These are phyloP conservation scores for Cryptosporidium xiaoi DNA, from an alignment of 169 alveolate species.

Conservation along the genomic window DNA sequence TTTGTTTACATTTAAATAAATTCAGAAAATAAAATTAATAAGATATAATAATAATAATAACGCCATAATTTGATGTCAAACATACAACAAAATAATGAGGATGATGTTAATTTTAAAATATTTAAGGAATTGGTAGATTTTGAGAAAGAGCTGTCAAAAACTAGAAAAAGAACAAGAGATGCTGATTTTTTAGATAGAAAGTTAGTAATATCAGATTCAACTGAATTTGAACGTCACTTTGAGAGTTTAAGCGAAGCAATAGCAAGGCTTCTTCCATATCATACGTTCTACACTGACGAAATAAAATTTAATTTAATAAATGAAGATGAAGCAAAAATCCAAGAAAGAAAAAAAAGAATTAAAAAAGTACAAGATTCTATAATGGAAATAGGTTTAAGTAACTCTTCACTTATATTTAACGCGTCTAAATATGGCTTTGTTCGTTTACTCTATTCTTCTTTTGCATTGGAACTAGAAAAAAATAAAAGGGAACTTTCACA, in stretches of 20 bases:
- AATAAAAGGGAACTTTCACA: slow-evolving; percentile 51
- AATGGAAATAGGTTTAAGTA: neutral
- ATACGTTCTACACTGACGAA: slow-evolving; percentile 55
- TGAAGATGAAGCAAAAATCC: slow-evolving; percentile 4
- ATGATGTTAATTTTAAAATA: neutral
- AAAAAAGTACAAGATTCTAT: slow-evolving; percentile 35
- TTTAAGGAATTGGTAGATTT: slow-evolving; percentile 34
- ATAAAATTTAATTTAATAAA: slow-evolving; percentile 12
- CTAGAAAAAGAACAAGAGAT: slow-evolving; percentile 59
- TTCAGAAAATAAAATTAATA: too few relatives aligned
- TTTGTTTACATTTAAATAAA: too few relatives aligned
- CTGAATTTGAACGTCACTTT: slow-evolving; percentile 64
- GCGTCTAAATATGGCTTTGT: slow-evolving; percentile 52
- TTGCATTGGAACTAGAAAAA: slow-evolving; percentile 43
- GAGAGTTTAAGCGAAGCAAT: slow-evolving; percentile 61
- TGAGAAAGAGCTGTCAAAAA: slow-evolving; percentile 18
- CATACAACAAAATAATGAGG: neutral
- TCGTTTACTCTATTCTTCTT: slow-evolving; percentile 30
- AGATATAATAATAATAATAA: too few relatives aligned
- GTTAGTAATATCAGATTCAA: slow-evolving; percentile 59
- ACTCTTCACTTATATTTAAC: slow-evolving; percentile 47
- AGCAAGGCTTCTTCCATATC: slow-evolving; percentile 59
- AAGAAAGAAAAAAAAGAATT: slow-evolving; percentile 37
- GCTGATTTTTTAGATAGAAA: slow-evolving; percentile 67
- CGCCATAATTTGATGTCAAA: neutral